Base-by-base conservation (phyloP, 1,139 yeast genomes). In the Nakaseomyces sp. region DNA sequence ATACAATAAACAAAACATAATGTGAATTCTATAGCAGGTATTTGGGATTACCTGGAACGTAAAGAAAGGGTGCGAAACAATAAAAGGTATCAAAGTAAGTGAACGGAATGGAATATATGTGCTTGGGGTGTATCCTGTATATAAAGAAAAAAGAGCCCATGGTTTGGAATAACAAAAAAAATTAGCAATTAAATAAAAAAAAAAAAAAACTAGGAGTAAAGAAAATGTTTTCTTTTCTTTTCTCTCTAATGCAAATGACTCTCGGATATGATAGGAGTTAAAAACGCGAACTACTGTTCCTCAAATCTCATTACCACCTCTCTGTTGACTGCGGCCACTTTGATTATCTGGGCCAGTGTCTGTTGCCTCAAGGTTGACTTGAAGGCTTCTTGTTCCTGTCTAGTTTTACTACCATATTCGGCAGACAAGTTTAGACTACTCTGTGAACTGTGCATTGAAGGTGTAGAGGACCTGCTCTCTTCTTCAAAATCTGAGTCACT, bases 331-430 rank as follows among this genome's bases (percentile, higher is more conserved):
- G 76, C 67, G 0, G 89, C 94, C 1, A 91, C 81, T 45, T 70
- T 72, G 3, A 85, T 94, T 49, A 85, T 75, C 57, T 81, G 89
- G 35, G 79, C 82, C 63, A 85, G 82, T 6, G 85, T 77, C 50
- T 69, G 60, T 22, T 67, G 65, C 12, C 66, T 65, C 37, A 67
- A 41, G 13, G 64, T 58, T 10, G 72, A 66, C 45, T 58, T 61
- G 17, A 60, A 25, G 36, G 50, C 50, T 28, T 47, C 49, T 12
- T 51, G 50, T 36, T 49, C 49, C 13, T 44, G 43, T 26, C 42
- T 35, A 5, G 28, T 20, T 22, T 35, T 35, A 15, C 38, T 35
- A 8, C 38, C 38, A 12, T 20, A 35, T 22, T 35, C 38, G 3
- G 26, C 33, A 19, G 42, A 35, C 9, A 54, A 24, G 17, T 46